Base-by-base conservation (phyloP, 257 asterid genomes). In the Gentiana dahurica region DNA sequence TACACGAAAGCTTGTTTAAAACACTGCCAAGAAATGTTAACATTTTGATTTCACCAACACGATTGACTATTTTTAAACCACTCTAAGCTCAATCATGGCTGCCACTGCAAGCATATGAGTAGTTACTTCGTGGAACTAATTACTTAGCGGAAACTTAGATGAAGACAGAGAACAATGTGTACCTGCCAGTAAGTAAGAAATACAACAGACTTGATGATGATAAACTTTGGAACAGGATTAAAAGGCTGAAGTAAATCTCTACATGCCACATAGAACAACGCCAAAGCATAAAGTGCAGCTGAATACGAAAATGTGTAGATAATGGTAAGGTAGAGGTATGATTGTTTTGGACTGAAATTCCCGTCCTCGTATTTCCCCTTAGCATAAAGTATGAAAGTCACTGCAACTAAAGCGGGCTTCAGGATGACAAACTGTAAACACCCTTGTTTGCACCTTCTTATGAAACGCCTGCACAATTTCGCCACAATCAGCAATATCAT, bases 171-270 rank as follows among this genome's bases (percentile, higher is more conserved):
- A 36, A 34, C 9, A 62, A 41, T 45, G 59, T 64, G 3, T 77
- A 88, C 98, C 98, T 92, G 98, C 94, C 95, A 92, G 66, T 92
- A 92, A 2, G 95, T 88, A 58, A 88, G 94, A 74, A 92, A 88
- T n/a, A 92, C 95, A 2, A 92, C 97, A 11, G 95, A 88, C 63
- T 92, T 92, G 75, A 92, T 92, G 46, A 92, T 88, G 77, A 92
- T 79, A 46, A 92, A 92, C 78, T 85, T 88, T 49, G 97, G 97
- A 63, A 92, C 98, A 47, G 98, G 98, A 76, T 85, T 88, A 75
- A 88, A 88, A 56, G 98, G 98, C 79, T 73, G 85, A 77, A 92
- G 91, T 78, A 92, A 78, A 73, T 85, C 95, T 70, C 74, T 83
- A 90, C 97, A 88, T 57, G 98, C 97, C 63, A 85, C 80, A 55